These are phyloP conservation scores for Saturnispora hagleri DNA, from an alignment of 805 yeast genomes.

Conservation along the genomic window DNA sequence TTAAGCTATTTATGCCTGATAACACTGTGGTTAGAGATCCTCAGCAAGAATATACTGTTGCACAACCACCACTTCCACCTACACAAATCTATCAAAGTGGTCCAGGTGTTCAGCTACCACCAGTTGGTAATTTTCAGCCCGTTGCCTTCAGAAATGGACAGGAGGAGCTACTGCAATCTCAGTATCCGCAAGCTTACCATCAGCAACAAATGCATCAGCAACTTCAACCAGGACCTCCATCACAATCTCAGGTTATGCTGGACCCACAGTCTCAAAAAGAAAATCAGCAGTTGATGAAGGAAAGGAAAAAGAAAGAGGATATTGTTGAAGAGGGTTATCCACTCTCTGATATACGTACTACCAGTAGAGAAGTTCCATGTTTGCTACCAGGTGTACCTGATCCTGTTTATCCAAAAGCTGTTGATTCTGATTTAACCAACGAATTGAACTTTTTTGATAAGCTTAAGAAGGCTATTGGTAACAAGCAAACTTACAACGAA, in stretches of 20 bases:
- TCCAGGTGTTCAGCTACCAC: slow-evolving; percentile 54
- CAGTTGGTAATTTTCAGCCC: slow-evolving; percentile 82
- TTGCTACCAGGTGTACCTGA: slow-evolving; percentile 81
- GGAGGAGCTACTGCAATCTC: slow-evolving; percentile 10
- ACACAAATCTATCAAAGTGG: slow-evolving; percentile 2
- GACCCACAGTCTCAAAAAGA: slow-evolving; percentile 1
- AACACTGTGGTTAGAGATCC: slow-evolving; percentile 31
- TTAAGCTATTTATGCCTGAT: slow-evolving; percentile 92
- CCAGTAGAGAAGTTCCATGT: slow-evolving; percentile 42
- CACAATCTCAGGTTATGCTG: slow-evolving; percentile 10
- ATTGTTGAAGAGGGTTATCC: slow-evolving; percentile 27
- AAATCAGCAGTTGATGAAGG: slow-evolving; percentile 16
- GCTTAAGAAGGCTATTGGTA: slow-evolving; percentile 80
- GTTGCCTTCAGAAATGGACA: slow-evolving; percentile 16
- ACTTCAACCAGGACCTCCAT: background rate
- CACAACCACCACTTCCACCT: slow-evolving; percentile 10
- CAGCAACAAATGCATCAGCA: slow-evolving; percentile 10
- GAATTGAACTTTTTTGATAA: slow-evolving; percentile 88
- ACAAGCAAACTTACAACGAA: slow-evolving; percentile 85
- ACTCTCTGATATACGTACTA: slow-evolving; percentile 34
- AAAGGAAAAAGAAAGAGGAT: slow-evolving; percentile 22
- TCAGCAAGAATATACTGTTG: slow-evolving; percentile 16
- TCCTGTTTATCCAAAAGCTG: slow-evolving; percentile 54
- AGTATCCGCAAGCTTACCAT: slow-evolving; percentile 9
- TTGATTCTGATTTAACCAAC: slow-evolving; percentile 59